phyloP scores from a whole-genome alignment of 2,329 filamentous ascomycete species.

The Coniella vitis region DNA sequence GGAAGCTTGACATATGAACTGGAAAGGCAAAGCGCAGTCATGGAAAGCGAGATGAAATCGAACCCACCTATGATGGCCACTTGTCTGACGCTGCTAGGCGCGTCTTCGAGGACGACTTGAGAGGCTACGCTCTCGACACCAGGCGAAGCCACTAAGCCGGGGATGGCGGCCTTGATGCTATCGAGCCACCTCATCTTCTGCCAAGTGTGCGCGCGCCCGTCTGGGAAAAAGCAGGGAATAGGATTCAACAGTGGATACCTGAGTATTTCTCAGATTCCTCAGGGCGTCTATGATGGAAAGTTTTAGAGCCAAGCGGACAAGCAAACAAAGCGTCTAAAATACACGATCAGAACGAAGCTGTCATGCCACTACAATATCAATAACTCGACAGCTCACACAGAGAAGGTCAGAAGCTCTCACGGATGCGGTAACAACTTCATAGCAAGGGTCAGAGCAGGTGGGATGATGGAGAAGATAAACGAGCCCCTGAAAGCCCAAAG shows the following conservation, averaged over 20 bases:
- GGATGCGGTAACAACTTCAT: no score
- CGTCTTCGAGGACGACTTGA: conserved; percentile 10
- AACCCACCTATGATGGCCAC: conserved; percentile 25
- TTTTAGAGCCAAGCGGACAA: no score
- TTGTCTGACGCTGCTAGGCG: conserved; percentile 18
- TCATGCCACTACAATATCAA: no score
- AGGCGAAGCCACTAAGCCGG: conserved; percentile 11
- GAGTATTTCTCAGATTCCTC: no score
- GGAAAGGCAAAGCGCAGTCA: not conserved
- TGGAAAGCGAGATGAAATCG: not conserved
- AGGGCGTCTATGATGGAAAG: no score
- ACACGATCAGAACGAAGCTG: no score
- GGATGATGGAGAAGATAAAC: not conserved
- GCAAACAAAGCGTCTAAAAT: no score
- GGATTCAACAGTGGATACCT: no score
- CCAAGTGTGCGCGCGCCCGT: no score
- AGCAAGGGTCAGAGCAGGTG: no score
- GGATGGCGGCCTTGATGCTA: conserved; percentile 12
- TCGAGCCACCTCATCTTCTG: conserved; percentile 16
- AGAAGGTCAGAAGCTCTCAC: not conserved
- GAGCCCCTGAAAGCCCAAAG: not conserved
- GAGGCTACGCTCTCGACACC: conserved; percentile 1
- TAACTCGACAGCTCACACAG: no score
- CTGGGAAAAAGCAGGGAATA: no score
- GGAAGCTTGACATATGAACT: not conserved